Evolutionary conservation across 306 rosid genomes (phyloP).

Genomic region (Dalbergia cultrata): DNA sequence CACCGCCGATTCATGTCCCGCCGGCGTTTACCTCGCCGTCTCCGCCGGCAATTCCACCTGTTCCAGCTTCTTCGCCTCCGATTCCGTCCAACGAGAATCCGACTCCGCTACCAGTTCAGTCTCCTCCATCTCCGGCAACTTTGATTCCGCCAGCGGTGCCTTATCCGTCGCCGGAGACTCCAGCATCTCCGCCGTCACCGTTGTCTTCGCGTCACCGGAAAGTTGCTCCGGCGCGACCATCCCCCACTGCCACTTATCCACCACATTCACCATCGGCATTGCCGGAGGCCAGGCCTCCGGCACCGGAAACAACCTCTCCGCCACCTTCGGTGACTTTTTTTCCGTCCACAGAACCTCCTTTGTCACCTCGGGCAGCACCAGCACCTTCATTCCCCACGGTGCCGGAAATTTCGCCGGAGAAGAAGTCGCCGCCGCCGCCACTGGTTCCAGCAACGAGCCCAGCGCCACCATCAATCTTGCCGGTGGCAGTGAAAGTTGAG

Average conservation of each 20-base stretch:
- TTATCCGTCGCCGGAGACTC: not conserved
- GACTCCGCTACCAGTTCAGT: not conserved
- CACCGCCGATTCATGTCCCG: not conserved
- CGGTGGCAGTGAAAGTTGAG: conserved; percentile 47
- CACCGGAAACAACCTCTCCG: not conserved
- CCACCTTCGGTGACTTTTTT: not conserved
- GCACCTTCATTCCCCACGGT: not conserved
- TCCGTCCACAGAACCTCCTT: conserved; percentile 7
- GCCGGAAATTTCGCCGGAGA: conserved; percentile 10
- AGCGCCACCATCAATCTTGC: conserved; percentile 37
- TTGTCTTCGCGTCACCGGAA: not conserved
- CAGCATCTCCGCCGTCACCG: conserved; percentile 24
- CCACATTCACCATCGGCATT: conserved; percentile 16
- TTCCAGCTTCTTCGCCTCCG: conserved; percentile 19
- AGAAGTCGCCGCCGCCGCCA: conserved; percentile 5
- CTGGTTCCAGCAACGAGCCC: not conserved
- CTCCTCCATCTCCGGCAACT: not conserved
- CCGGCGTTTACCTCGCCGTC: conserved; percentile 36
- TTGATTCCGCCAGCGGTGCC: not conserved
- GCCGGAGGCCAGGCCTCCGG: not conserved
- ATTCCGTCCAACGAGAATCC: not conserved
- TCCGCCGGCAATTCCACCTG: not conserved
- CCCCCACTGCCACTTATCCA: conserved; percentile 20
- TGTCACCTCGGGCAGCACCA: not conserved
- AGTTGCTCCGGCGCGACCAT: conserved; percentile 23